Evolutionary conservation across 441 rosid genomes (phyloP).

Genomic region (Geranium incanum): DNA sequence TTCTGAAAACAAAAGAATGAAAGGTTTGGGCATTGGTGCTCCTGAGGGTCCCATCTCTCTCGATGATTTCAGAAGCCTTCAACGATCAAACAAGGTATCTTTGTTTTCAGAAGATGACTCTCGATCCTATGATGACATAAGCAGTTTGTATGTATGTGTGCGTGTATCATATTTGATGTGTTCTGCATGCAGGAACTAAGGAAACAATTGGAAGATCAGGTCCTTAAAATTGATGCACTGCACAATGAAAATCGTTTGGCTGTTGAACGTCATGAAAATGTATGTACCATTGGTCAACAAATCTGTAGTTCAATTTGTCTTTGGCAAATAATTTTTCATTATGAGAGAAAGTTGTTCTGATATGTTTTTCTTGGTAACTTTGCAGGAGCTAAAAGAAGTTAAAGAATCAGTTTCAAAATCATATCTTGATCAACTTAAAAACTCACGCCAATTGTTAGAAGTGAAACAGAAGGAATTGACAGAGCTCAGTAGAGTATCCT

Average conservation of each 20-base stretch:
- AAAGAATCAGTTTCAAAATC: conserved; percentile 53
- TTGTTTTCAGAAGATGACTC: conserved; percentile 13
- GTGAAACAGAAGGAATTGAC: conserved; percentile 52
- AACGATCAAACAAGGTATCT: conserved; percentile 73
- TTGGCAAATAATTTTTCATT: background rate
- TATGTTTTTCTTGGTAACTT: conserved; percentile 7
- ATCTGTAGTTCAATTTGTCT: background rate
- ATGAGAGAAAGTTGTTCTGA: background rate
- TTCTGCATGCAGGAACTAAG: conserved; percentile 60
- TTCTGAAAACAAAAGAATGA: conserved; percentile 61
- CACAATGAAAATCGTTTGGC: conserved; percentile 50
- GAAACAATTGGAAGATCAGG: conserved; percentile 83
- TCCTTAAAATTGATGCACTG: conserved; percentile 55
- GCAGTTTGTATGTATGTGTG: background rate
- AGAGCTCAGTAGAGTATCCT: conserved; percentile 49
- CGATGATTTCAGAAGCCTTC: conserved; percentile 95
- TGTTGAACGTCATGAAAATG: conserved; percentile 56
- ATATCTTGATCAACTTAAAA: conserved; percentile 46
- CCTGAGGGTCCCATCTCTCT: conserved; percentile 90
- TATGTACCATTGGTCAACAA: conserved; percentile 27
- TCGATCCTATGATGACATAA: conserved; percentile 15
- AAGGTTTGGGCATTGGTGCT: conserved; percentile 88
- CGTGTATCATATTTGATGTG: conserved; percentile 6
- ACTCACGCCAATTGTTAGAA: conserved; percentile 43
- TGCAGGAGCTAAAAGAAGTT: conserved; percentile 60